Percentiles rank a stretch among this genome's conserved stretches.
phyloP scores from a whole-genome alignment of 768 basidiomycete genomes.

The Tephrocybe sp. region DNA sequence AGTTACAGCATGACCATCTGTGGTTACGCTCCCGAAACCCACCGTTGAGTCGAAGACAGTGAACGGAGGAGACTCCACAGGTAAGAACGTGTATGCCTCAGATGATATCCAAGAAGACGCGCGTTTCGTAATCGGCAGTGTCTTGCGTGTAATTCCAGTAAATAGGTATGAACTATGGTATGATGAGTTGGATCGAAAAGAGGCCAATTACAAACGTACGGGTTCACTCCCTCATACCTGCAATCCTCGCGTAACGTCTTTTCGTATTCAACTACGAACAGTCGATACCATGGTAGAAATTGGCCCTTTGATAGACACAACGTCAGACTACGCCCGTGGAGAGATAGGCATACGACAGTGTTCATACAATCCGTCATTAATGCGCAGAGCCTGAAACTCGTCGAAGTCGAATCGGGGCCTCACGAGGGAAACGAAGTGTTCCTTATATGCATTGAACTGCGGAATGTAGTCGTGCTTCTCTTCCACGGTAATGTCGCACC shows the following conservation, averaged over 20 bases:
- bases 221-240: constrained; percentile 22
- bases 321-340: background rate
- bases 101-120: background rate
- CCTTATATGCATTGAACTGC: constrained; percentile 35
- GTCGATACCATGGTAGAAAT: constrained; percentile 30
- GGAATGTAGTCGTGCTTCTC: constrained; percentile 31
- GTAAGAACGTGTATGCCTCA: background rate
- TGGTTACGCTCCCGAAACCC: constrained; percentile 35
- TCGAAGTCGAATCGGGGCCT: constrained; percentile 37
- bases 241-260: constrained; percentile 24
- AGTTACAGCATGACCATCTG: constrained; percentile 22
- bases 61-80: constrained; percentile 26
- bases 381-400: constrained; percentile 38
- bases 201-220: constrained; percentile 11
- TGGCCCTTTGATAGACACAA: constrained; percentile 17
- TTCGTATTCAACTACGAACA: constrained; percentile 23
- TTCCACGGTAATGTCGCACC: constrained; percentile 26
- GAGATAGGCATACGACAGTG: constrained; percentile 26
- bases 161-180: too few relatives aligned
- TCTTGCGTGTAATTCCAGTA: constrained; percentile 42
- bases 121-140: constrained; percentile 24
- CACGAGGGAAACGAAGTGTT: constrained; percentile 19
- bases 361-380: constrained; percentile 31
- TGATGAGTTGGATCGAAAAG: background rate
- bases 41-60: constrained; percentile 32